phyloP scores from a whole-genome alignment of 257 asterid genomes.

The Thymus quinquecostatus region DNA sequence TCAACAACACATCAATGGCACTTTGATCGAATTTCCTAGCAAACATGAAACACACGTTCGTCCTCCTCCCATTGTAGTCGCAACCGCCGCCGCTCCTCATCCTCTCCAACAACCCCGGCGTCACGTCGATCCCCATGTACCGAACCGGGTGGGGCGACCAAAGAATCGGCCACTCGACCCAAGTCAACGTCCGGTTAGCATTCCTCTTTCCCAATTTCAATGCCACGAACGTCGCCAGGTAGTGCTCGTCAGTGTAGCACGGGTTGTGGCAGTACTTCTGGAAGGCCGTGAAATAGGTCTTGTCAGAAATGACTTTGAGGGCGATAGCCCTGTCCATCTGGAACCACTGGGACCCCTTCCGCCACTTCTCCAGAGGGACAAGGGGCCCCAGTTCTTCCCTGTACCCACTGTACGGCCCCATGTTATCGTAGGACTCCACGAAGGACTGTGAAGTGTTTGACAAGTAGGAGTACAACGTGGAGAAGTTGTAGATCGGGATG shows the following conservation, averaged over 20 bases:
- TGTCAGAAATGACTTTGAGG: slow-evolving; percentile 58
- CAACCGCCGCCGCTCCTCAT: slow-evolving; percentile 56
- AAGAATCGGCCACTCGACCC: slow-evolving; percentile 81
- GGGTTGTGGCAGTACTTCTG: slow-evolving; percentile 48
- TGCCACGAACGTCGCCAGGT: slow-evolving; percentile 67
- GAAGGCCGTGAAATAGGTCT: slow-evolving; percentile 47
- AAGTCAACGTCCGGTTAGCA: slow-evolving; percentile 62
- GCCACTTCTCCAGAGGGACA: slow-evolving; percentile 57
- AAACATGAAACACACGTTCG: slow-evolving; percentile 63
- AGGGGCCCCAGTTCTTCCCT: slow-evolving; percentile 52
- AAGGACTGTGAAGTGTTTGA: slow-evolving; percentile 54
- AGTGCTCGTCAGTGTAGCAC: slow-evolving; percentile 85
- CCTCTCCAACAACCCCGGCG: slow-evolving; percentile 48
- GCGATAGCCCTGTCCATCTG: slow-evolving; percentile 65
- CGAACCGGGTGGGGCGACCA: slow-evolving; percentile 71
- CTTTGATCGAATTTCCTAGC: slow-evolving; percentile 69
- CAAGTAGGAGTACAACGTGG: slow-evolving; percentile 70
- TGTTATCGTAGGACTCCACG: slow-evolving; percentile 56
- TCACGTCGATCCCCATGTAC: slow-evolving; percentile 45
- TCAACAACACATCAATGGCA: slow-evolving; percentile 62
- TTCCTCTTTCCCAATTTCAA: slow-evolving; percentile 46
- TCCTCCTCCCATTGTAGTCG: slow-evolving; percentile 62
- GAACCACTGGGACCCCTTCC: slow-evolving; percentile 94
- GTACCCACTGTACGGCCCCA: slow-evolving; percentile 68
- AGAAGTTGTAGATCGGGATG: slow-evolving; percentile 82